Evolutionary conservation across 2,329 filamentous ascomycete genomes (phyloP), one percentile per base, ranked within the genome.

Genomic region (Fonsecaea erecta): DNA sequence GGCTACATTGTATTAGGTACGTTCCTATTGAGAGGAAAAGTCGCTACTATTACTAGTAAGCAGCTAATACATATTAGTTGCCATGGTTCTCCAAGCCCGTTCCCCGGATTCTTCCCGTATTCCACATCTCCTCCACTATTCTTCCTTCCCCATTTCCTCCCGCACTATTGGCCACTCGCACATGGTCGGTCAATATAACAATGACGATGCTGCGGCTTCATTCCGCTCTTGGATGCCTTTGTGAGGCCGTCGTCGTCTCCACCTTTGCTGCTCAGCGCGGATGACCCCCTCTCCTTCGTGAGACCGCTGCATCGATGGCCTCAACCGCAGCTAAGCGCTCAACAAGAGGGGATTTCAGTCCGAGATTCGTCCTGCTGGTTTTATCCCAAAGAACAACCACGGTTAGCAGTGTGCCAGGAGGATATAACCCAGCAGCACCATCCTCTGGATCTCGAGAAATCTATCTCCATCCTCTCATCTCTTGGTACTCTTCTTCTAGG

Each of bases 301-400:
- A 26, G 52, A 16, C 37, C n/a, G 6, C n/a, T 37, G n/a, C 18
- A 16, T 11, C 12, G 18, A 64, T 6, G 26, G 11, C 26, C 5
- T 43, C 11, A 18, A 40, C 59, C 63, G 63, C 53, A 46, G 52
- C 53, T 65, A 65, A 65, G 60, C 60, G 60, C 26, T 43, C 30
- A 12, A 37, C 14, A 6, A 21, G 37, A 34, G 40, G 24, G 28
- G 48, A 26, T 53, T 54, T 34, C 28, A 53, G 40, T 30, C 57
- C 59, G 63, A 65, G 46, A 26, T 62, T 62, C 37, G 46, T 55
- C 59, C 63, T 54, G 46, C 5, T 48, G 16, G n/a, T 59, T 18
- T 48, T 16, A 57, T 46, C n/a, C n/a, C n/a, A n/a, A 34, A 32
- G 1, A 5, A 54, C 24, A 30, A 30, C 34, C 7, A 35, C 26